Percentiles rank a stretch among this genome's conserved stretches.
These are phyloP conservation scores for Pseudocercospora vitis DNA, from an alignment of 2,329 filamentous ascomycete genomes.

Conservation along the genomic window DNA sequence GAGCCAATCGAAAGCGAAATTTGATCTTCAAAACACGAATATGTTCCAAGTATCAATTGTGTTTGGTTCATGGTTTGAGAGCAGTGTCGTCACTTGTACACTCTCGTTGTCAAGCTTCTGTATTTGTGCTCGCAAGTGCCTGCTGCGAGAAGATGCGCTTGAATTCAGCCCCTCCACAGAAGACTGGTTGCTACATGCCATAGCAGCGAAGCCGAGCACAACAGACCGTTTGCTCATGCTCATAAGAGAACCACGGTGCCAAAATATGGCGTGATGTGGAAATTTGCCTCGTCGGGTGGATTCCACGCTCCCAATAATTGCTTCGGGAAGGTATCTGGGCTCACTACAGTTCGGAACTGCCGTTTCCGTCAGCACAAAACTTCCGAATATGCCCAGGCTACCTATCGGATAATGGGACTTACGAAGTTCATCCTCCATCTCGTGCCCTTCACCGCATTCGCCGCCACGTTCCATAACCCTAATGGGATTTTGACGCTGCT, in stretches of 20 bases:
- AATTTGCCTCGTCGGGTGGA: slow-evolving; percentile 15
- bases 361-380: background rate
- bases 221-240: background rate
- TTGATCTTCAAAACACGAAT: no score
- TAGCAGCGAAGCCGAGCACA: no score
- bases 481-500: slow-evolving; percentile 17
- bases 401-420: background rate
- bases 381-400: background rate
- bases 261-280: slow-evolving; percentile 22
- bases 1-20: no score
- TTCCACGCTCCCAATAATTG: slow-evolving; percentile 19
- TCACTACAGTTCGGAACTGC: slow-evolving; percentile 18
- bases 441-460: slow-evolving; percentile 17
- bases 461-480: slow-evolving; percentile 19
- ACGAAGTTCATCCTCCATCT: slow-evolving; percentile 26
- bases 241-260: slow-evolving; percentile 18
- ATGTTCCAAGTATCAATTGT: no score
- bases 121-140: no score
- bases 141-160: no score
- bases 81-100: no score
- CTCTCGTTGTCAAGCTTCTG: no score
- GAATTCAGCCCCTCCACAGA: no score
- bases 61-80: no score
- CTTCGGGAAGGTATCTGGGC: slow-evolving; percentile 14
- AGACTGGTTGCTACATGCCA: no score